Conservation (phyloP, 1,284 basidiomycete species). For the Butyriboletus appendiculatus region DNA sequence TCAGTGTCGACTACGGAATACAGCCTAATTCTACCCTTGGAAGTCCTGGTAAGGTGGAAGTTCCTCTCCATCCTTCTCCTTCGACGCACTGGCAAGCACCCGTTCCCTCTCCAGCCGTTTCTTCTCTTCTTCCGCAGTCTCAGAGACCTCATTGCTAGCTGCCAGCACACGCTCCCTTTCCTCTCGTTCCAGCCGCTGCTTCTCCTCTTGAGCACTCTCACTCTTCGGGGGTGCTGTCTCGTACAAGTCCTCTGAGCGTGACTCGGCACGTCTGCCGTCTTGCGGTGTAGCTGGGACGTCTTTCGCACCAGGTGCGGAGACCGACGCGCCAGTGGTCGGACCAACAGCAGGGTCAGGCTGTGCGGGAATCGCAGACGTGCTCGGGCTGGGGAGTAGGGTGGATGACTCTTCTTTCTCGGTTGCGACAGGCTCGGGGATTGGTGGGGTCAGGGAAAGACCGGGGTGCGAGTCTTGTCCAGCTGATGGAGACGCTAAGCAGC, state of each 20-base stretch:
- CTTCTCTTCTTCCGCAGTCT: constrained; percentile 69
- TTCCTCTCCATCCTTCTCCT: constrained; percentile 47
- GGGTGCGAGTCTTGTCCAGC: constrained; percentile 33
- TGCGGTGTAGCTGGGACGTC: no score
- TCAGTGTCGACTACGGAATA: not conserved
- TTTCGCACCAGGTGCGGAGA: no score
- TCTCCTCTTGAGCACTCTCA: constrained; percentile 56
- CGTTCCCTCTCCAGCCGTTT: constrained; percentile 63
- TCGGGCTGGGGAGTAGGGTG: constrained; percentile 39
- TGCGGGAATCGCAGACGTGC: constrained; percentile 52
- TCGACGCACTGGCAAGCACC: no score
- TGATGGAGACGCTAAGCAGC: constrained; percentile 46
- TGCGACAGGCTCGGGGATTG: constrained; percentile 22
- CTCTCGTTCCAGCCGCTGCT: constrained; percentile 46
- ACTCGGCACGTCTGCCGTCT: constrained; percentile 26
- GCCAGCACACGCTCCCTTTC: constrained; percentile 39
- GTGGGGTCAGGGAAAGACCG: constrained; percentile 45
- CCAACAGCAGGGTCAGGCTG: constrained; percentile 34
- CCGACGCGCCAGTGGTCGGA: no score
- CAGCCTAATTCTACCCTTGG: constrained; percentile 11
- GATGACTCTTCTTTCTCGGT: constrained; percentile 1
- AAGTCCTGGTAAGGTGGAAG: constrained; percentile 69
- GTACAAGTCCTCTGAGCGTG: constrained; percentile 33
- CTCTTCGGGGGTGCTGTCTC: constrained; percentile 19
- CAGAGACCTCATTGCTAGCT: constrained; percentile 29